Evolutionary conservation across 2,329 filamentous ascomycete species (phyloP).

Genomic region (Claviceps fusiformis): DNA sequence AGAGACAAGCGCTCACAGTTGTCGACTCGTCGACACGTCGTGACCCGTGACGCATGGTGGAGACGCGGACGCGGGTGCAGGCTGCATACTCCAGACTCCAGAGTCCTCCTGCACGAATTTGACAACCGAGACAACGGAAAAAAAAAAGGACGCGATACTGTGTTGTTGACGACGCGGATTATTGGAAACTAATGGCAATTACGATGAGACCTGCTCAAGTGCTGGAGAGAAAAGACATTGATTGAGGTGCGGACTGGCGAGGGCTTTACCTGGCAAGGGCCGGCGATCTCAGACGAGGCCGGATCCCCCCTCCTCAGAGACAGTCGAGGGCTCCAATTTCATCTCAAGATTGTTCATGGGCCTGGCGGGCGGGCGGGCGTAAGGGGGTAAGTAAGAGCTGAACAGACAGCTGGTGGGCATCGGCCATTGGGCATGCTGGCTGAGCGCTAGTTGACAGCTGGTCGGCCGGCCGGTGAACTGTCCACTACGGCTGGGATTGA

Average conservation of each 20-base stretch:
- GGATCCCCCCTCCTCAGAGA: not conserved
- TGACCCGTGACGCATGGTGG: not conserved
- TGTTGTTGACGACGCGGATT: not conserved
- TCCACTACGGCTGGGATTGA: not conserved
- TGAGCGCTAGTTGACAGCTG: not conserved
- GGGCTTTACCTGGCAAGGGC: not conserved
- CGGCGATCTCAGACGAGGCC: not conserved
- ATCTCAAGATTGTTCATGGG: not conserved
- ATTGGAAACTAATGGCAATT: not conserved
- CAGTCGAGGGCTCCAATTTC: not conserved
- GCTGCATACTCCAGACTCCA: too few relatives aligned
- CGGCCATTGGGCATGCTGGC: not conserved
- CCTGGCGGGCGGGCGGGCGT: not conserved
- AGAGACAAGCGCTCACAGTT: not conserved
- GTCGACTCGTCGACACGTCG: not conserved
- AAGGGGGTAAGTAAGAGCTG: not conserved
- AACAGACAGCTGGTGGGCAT: not conserved
- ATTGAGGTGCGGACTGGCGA: not conserved
- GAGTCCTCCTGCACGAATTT: not conserved
- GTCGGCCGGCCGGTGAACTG: too few relatives aligned
- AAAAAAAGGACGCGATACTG: not conserved
- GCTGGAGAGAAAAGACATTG: slow-evolving; percentile 1
- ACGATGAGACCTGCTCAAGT: slow-evolving; percentile 1
- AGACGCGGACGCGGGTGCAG: not conserved
- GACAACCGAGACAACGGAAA: not conserved